Conservation (phyloP, 768 basidiomycete species). For the Podaxis rugospora region DNA sequence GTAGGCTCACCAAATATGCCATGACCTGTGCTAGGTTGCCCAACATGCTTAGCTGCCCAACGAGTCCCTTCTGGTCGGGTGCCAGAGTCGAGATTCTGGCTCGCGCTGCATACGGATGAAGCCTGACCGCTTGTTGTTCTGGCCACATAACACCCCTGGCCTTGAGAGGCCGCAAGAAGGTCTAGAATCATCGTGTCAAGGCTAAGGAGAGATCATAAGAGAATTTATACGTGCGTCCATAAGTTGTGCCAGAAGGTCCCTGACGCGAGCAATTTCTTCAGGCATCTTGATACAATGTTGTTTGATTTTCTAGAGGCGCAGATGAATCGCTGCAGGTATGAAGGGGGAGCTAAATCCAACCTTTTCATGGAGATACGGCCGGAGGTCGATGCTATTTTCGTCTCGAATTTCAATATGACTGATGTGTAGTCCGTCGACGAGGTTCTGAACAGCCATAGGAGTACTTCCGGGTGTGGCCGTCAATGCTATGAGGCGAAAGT, state of each 20-base stretch:
- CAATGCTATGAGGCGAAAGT: slow-evolving; percentile 88
- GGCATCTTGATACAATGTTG: slow-evolving; percentile 76
- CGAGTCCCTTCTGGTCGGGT: slow-evolving; percentile 44
- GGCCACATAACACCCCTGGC: slow-evolving; percentile 23
- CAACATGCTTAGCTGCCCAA: slow-evolving; percentile 48
- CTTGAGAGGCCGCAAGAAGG: slow-evolving; percentile 16
- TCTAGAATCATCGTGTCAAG: slow-evolving; percentile 17
- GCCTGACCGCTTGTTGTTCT: slow-evolving; percentile 32
- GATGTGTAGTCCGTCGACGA: slow-evolving; percentile 93
- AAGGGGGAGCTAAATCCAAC: slow-evolving; percentile 28
- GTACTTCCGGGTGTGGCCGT: slow-evolving; percentile 93
- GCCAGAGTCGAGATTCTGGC: slow-evolving; percentile 34
- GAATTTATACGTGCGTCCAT: slow-evolving; percentile 58
- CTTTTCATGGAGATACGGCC: slow-evolving; percentile 85
- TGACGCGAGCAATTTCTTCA: slow-evolving; percentile 58
- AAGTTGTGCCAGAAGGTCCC: slow-evolving; percentile 60
- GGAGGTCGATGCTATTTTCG: slow-evolving; percentile 84
- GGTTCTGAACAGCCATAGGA: slow-evolving; percentile 80
- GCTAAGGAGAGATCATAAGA: not conserved
- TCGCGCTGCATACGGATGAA: slow-evolving; percentile 43
- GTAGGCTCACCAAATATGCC: slow-evolving; percentile 71
- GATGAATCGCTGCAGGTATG: not conserved
- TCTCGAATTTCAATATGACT: slow-evolving; percentile 93
- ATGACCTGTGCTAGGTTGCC: slow-evolving; percentile 68
- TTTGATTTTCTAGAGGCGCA: slow-evolving; percentile 52